Evolutionary conservation across 805 yeast genomes (phyloP), one percentile per base, ranked within the genome.

Genomic region (Tetrapisispora nanseiensis): DNA sequence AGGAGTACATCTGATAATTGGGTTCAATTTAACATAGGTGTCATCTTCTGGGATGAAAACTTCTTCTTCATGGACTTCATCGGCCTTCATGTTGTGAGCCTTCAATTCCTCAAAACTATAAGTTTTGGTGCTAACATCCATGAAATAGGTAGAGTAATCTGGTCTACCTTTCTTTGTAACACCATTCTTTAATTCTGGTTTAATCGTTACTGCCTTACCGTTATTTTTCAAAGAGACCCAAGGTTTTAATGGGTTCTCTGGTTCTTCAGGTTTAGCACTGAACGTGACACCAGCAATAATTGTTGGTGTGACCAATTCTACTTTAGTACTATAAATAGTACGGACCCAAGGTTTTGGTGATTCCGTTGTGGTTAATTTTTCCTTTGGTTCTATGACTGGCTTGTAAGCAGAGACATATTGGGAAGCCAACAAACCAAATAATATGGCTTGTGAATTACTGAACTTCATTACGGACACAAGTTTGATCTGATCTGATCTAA

Each of bases 1-100:
- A 2, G 96, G 96, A 4, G 87, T 83, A 65, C 96, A 86, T 63
- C 95, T 72, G 55, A 85, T 72, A 38, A 86, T 60, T 0, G 96
- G 96, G 55, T 80, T 83, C 57, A 86, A 67, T 16, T 72, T 65
- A 22, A 77, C 80, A 54, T 84, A 81, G 0, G 84, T 76, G n/a
- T 71, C 70, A 59, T 84, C 94, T 61, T 86, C 95, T 5, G 75
- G 79, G 19, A 74, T 56, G 52, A 58, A 71, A 18, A 62, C 54
- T 33, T 74, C 77, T 50, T 86, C 86, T 43, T 68, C 72, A 52
- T 71, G 74, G 1, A 65, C 55, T 22, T 78, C 82, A 49, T 69
- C 80, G 1, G 76, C 78, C 19, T 67, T 75, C 80, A 83, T 72
- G 55, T 82, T 82, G 48, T 82, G 86, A 1, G 87, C 90, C 52